Evolutionary conservation across 768 basidiomycete genomes (phyloP).

Genomic region (Sarcodon aspratus): DNA sequence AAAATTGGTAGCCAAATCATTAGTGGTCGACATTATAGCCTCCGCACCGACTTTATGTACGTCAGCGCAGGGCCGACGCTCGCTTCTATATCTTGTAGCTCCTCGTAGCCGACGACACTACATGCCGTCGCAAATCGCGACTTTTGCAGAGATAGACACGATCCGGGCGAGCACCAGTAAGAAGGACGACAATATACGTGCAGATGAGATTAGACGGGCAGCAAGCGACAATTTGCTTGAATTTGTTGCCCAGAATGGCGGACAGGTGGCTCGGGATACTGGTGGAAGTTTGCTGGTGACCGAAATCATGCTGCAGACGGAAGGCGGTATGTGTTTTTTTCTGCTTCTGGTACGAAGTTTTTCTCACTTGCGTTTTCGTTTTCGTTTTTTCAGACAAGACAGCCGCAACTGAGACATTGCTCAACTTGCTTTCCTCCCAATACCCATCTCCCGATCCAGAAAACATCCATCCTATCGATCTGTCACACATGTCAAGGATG

Average conservation of each 20-base stretch:
- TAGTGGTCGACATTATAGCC: slow-evolving; percentile 58
- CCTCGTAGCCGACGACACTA: slow-evolving; percentile 82
- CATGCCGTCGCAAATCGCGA: slow-evolving; percentile 66
- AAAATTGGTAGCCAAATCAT: slow-evolving; percentile 73
- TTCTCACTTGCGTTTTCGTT: neutral
- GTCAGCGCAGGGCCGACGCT: slow-evolving; percentile 67
- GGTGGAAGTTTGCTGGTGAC: slow-evolving; percentile 68
- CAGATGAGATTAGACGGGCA: slow-evolving; percentile 59
- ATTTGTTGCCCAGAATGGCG: slow-evolving; percentile 56
- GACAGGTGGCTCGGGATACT: slow-evolving; percentile 55
- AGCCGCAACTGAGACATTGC: slow-evolving; percentile 45
- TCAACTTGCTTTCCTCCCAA: slow-evolving; percentile 40
- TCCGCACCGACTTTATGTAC: slow-evolving; percentile 45
- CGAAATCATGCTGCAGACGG: slow-evolving; percentile 78
- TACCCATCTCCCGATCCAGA: slow-evolving; percentile 43
- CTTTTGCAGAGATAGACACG: slow-evolving; percentile 64
- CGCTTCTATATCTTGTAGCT: slow-evolving; percentile 72
- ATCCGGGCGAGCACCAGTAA: slow-evolving; percentile 71
- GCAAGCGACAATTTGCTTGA: slow-evolving; percentile 67
- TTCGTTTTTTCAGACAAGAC: slow-evolving; percentile 48
- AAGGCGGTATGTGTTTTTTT: slow-evolving; percentile 54
- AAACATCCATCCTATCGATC: slow-evolving; percentile 59
- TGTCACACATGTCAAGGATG: slow-evolving; percentile 71
- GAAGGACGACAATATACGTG: slow-evolving; percentile 53
- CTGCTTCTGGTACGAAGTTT: neutral